Evolutionary conservation across 2,329 filamentous ascomycete species (phyloP).

Genomic region (Exophiala sp.): DNA sequence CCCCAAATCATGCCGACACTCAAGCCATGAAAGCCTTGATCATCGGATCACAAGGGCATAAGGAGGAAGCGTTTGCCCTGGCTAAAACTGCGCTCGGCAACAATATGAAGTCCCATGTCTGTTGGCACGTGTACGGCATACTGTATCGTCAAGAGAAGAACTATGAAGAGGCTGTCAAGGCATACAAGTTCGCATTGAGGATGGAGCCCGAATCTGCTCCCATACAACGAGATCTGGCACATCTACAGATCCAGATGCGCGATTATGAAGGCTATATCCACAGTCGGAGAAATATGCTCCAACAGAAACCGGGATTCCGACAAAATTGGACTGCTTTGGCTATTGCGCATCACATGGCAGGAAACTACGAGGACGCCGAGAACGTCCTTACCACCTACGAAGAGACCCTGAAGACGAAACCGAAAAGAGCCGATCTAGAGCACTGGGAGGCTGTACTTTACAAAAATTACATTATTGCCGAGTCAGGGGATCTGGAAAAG

Average conservation of each 20-base stretch:
- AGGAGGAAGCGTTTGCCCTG: constrained; percentile 88
- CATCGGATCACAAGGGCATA: constrained; percentile 86
- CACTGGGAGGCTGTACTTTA: constrained; percentile 93
- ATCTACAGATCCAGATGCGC: constrained; percentile 92
- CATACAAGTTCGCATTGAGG: constrained; percentile 91
- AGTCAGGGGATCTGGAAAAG: constrained; percentile 75
- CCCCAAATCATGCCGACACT: constrained; percentile 94
- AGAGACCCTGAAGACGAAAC: constrained; percentile 76
- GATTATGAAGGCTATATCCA: constrained; percentile 92
- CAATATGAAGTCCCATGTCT: constrained; percentile 99
- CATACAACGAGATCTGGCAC: constrained; percentile 89
- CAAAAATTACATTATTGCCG: constrained; percentile 91
- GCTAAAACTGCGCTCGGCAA: constrained; percentile 89
- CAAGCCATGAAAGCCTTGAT: constrained; percentile 99
- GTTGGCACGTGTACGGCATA: constrained; percentile 98
- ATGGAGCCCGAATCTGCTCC: constrained; percentile 92
- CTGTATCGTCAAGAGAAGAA: constrained; percentile 94
- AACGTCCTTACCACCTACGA: constrained; percentile 89
- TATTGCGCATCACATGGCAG: constrained; percentile 86
- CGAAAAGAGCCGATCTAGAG: constrained; percentile 76
- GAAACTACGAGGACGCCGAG: constrained; percentile 80
- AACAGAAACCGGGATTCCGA: constrained; percentile 73
- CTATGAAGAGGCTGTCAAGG: constrained; percentile 98
- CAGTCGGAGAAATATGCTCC: constrained; percentile 82
- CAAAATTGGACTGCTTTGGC: constrained; percentile 98